Evolutionary conservation across 1,139 yeast species (phyloP), one percentile per base, ranked within the genome.

Genomic region (Suhomyces bribrorum): DNA sequence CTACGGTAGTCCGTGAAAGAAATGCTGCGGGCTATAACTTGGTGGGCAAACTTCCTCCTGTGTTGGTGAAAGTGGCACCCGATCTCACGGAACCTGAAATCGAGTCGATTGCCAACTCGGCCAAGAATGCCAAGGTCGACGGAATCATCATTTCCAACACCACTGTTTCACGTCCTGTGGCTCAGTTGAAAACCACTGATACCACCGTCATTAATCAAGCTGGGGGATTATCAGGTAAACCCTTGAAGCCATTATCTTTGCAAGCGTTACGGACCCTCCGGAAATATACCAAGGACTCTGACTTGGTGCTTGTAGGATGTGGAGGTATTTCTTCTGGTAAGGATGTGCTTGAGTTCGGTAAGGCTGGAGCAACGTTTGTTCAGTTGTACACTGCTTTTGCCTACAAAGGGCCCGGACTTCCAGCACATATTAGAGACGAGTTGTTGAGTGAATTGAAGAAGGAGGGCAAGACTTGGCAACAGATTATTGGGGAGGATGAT

Each of bases 81-180:
- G 98, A 90, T 64, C 77, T 90, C 54, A 75, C 83, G 6, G 94
- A 83, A 56, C 74, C 81, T 0, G 97, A 90, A 59, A 79, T 90
- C 47, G 80, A 77, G 53, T 82, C 92, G 5, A 88, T 90, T 62
- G 96, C 96, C 14, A 73, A 73, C 42, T 81, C 95, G 6, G 92
- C 96, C 12, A 82, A 82, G 54, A 66, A 67, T 7, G 81, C 96
- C 30, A 77, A 81, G 45, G 81, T 92, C 29, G 97, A 90, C 57
- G 98, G 97, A 28, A 88, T 92, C 45, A 86, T 90, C 49, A 81
- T 92, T 35, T 86, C 96, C 35, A 90, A 90, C 64, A 90, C 98
- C 23, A 90, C 97, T 0, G 77, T 90, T 45, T 82, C 81, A 53
- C 79, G 98, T 57, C 95, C 95, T 4, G 49, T 41, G 5, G 68